Evolutionary conservation across 768 basidiomycete species (phyloP), one percentile per base, ranked within the genome.

Genomic region (Saitozyma sp.): DNA sequence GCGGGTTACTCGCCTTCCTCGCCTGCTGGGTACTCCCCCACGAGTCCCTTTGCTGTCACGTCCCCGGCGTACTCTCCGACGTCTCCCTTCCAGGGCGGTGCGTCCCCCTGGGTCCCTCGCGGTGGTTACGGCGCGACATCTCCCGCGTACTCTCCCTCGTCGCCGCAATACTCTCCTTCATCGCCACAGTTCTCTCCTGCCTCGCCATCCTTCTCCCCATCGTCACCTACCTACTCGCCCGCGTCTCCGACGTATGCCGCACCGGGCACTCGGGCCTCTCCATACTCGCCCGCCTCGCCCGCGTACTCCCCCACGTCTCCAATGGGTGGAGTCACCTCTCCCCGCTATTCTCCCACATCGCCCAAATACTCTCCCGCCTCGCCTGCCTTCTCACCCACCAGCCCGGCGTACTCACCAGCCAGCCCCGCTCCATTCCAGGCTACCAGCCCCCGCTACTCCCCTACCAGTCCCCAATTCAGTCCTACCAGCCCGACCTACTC

Each of bases 401-500:
- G 66, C 46, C 78, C 78, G 3, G 51, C 59, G 11, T 78, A 75
- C 60, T 70, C 68, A 11, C 74, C 69, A 1, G 61, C 74, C 17
- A 71, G 68, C 65, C 75, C 75, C 43, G 69, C 71, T 2, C 48
- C 75, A 11, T 76, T 65, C 68, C 68, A 71, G 50, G 74, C 76
- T 29, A 73, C 74, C 17, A 70, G 68, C 40, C 74, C 92, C 14
- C 56, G 70, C 14, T 79, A 78, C 64, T 79, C 78, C 63, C 70
- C 45, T 48, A 56, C 50, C 10, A 45, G 45, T 0, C 61, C 48
- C 19, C 48, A 55, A 19, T 52, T 62, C 88, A 19, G 89, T 64
- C 92, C 92, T 0, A 89, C 92, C 63, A 92, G 90, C 1, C 93
- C 93, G 9, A 89, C 89, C 13, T 95, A 90, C 81, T 89, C 87